These are phyloP conservation scores for Biancaea sappan DNA, from an alignment of 306 rosid genomes.

Conservation along the genomic window DNA sequence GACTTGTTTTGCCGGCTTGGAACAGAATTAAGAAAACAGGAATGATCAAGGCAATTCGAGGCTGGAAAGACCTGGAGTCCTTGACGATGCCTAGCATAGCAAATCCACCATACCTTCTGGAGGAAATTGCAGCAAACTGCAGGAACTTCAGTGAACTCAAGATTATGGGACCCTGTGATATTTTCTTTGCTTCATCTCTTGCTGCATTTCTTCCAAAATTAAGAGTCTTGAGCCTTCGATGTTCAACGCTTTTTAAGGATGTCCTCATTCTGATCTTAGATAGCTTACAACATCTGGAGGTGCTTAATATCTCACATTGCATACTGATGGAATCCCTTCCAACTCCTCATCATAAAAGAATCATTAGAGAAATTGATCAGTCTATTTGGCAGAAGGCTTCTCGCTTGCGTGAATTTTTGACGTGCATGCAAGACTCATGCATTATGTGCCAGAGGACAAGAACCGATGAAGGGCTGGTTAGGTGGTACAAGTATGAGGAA, in stretches of 20 bases:
- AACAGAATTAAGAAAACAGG: constrained; percentile 78
- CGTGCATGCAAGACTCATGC: constrained; percentile 70
- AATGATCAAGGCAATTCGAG: constrained; percentile 68
- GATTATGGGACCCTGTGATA: constrained; percentile 83
- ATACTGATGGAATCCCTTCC: constrained; percentile 51
- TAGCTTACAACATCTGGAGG: constrained; percentile 55
- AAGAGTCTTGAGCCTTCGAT: constrained; percentile 74
- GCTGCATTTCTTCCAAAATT: constrained; percentile 57
- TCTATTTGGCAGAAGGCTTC: constrained; percentile 58
- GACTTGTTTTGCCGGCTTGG: constrained; percentile 85
- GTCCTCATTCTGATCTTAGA: constrained; percentile 59
- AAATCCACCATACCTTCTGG: constrained; percentile 64
- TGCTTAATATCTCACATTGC: constrained; percentile 77
- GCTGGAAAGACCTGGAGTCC: constrained; percentile 76
- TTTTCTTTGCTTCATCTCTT: constrained; percentile 51
- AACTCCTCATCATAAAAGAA: constrained; percentile 41
- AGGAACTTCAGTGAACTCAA: constrained; percentile 67
- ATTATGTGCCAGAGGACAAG: constrained; percentile 71
- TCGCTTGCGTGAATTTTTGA: constrained; percentile 52
- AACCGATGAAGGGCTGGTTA: constrained; percentile 67
- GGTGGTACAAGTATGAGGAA: constrained; percentile 90
- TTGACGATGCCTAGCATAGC: constrained; percentile 80
- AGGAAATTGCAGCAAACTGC: constrained; percentile 67
- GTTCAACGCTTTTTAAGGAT: constrained; percentile 54
- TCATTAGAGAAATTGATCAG: constrained; percentile 50